Conservation (phyloP, 1,284 basidiomycete species). For the Albatrellus sp. region DNA sequence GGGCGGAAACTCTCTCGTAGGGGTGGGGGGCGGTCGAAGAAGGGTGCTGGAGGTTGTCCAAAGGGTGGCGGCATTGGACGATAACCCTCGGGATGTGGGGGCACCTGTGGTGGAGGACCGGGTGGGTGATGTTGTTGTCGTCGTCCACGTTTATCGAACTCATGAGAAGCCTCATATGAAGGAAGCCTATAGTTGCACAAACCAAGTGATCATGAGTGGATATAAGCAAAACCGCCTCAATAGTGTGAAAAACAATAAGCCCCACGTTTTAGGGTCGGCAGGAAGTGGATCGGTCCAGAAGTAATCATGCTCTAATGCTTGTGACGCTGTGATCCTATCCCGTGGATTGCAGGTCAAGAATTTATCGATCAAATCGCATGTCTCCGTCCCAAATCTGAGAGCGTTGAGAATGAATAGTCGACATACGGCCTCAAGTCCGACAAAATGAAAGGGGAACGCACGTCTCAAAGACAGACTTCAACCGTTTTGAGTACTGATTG, state of each 20-base stretch:
- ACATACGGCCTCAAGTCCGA: constrained; percentile 8
- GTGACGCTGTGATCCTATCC: constrained; percentile 80
- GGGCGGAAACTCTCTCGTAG: neutral
- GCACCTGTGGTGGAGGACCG: neutral
- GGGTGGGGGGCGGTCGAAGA: neutral
- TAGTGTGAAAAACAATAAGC: constrained; percentile 9
- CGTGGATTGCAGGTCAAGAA: constrained; percentile 86
- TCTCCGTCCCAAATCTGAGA: constrained; percentile 54
- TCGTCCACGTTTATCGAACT: constrained; percentile 71
- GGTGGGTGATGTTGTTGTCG: constrained; percentile 22
- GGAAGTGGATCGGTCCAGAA: constrained; percentile 84
- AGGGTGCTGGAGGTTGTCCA: neutral
- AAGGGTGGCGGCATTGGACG: constrained; percentile 14
- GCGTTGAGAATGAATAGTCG: neutral
- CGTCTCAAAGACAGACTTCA: constrained; percentile 50
- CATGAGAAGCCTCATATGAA: constrained; percentile 71
- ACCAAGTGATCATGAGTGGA: constrained; percentile 5
- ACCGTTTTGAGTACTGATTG: constrained; percentile 32
- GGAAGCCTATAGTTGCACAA: constrained; percentile 40
- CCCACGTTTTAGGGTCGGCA: constrained; percentile 73
- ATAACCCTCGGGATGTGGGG: constrained; percentile 17
- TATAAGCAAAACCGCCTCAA: neutral
- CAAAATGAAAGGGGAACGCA: constrained; percentile 20
- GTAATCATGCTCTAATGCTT: constrained; percentile 84
- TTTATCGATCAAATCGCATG: constrained; percentile 85